phyloP scores from a whole-genome alignment of 306 rosid species.

The Prunus mira region DNA sequence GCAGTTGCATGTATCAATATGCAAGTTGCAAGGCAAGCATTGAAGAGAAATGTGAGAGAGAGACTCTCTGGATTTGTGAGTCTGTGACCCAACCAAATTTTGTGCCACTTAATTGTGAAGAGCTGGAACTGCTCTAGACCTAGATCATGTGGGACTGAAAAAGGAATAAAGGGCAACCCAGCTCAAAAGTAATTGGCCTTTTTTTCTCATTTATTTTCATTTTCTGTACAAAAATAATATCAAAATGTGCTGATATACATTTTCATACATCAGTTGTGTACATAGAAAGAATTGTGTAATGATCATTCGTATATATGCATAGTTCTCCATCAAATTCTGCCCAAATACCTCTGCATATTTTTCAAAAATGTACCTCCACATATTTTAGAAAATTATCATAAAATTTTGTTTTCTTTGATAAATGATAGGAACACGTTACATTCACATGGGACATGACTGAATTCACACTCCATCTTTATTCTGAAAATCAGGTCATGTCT shows the following conservation, averaged over 20 bases:
- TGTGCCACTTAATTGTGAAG: background rate
- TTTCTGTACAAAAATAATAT: background rate
- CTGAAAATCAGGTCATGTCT: constrained; percentile 11
- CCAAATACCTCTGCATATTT: background rate
- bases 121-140: background rate
- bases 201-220: background rate
- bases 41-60: background rate
- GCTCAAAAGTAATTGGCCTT: background rate
- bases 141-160: background rate
- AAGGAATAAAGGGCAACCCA: background rate
- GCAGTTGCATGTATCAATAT: background rate
- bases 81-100: constrained; percentile 7
- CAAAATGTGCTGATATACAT: no score
- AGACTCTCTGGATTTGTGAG: background rate
- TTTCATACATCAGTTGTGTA: background rate
- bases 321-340: no score
- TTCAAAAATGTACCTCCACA: background rate
- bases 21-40: background rate
- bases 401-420: background rate
- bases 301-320: no score
- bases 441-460: constrained; percentile 10
- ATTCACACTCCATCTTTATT: background rate
- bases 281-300: no score
- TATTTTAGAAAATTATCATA: background rate
- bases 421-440: background rate